A percentile compares a stretch with the other conserved stretches of the same genome.
Conservation (phyloP, 2,329 filamentous ascomycete genomes). For the Knoxdaviesia proteae region DNA sequence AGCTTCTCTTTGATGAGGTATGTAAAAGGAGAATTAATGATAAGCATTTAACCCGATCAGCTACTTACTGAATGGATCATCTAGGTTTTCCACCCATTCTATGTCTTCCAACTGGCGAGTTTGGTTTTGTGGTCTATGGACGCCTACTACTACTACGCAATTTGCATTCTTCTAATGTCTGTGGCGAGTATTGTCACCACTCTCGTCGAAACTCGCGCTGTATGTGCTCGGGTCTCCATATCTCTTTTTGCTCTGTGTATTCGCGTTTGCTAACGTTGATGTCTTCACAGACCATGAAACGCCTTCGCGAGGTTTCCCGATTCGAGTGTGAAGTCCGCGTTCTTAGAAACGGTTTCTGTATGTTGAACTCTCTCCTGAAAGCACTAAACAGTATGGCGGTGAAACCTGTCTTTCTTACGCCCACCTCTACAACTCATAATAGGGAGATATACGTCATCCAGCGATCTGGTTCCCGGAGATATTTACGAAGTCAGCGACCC, state of each 20-base stretch:
- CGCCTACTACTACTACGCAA: constrained; percentile 93
- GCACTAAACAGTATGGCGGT: too few species aligned
- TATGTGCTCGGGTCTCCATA: constrained; percentile 17
- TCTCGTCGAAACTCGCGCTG: constrained; percentile 69
- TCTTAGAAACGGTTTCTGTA: constrained; percentile 82
- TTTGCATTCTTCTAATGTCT: constrained; percentile 88
- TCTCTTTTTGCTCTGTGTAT: not conserved
- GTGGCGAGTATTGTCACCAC: constrained; percentile 79
- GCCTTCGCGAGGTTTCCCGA: constrained; percentile 72
- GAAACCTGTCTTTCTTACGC: too few species aligned
- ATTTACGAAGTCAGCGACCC: constrained; percentile 95
- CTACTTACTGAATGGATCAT: not conserved
- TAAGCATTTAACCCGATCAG: not conserved
- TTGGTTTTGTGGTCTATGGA: constrained; percentile 87
- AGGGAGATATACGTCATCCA: constrained; percentile 70
- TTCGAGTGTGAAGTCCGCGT: constrained; percentile 95
- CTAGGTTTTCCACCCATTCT: constrained; percentile 86
- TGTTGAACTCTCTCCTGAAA: constrained; percentile 10
- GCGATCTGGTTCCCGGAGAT: constrained; percentile 82
- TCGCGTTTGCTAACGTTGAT: too few species aligned
- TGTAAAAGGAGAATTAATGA: constrained; percentile 1
- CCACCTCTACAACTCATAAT: constrained; percentile 8
- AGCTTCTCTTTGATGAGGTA: constrained; percentile 77
- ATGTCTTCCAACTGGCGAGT: constrained; percentile 93
- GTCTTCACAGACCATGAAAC: constrained; percentile 51